phyloP scores from a whole-genome alignment of 257 asterid genomes.

The Oldenlandia corymbosa region DNA sequence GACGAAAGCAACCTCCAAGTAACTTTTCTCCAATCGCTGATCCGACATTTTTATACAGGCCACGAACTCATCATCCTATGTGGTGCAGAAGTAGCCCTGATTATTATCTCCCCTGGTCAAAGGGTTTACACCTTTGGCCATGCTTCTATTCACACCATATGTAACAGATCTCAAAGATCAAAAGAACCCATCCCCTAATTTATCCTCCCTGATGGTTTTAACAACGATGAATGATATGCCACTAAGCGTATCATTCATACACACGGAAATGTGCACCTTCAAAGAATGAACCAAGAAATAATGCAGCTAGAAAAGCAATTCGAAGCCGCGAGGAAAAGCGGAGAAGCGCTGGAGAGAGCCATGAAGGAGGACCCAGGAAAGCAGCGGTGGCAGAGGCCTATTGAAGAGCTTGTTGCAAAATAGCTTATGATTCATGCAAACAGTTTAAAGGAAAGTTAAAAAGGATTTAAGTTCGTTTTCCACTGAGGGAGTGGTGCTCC shows the following conservation, averaged over 20 bases:
- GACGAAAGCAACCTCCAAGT: background rate
- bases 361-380: too few species aligned
- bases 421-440: constrained; percentile 14
- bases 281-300: background rate
- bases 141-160: background rate
- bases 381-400: background rate
- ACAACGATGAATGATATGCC: too few species aligned
- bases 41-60: background rate
- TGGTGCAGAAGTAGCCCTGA: background rate
- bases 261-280: too few species aligned
- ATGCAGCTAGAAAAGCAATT: background rate
- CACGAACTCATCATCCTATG: background rate
- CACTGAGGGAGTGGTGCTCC: too few species aligned
- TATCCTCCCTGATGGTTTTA: too few species aligned
- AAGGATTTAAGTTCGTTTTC: too few species aligned
- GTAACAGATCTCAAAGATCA: too few species aligned
- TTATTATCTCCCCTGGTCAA: background rate
- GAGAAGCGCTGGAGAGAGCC: too few species aligned
- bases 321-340: background rate
- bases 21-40: background rate
- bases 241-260: too few species aligned
- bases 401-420: background rate
- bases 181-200: too few species aligned
- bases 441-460: background rate
- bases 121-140: constrained; percentile 4